Conservation (phyloP, 208 protist genomes). For the Spongospora subterranea region DNA sequence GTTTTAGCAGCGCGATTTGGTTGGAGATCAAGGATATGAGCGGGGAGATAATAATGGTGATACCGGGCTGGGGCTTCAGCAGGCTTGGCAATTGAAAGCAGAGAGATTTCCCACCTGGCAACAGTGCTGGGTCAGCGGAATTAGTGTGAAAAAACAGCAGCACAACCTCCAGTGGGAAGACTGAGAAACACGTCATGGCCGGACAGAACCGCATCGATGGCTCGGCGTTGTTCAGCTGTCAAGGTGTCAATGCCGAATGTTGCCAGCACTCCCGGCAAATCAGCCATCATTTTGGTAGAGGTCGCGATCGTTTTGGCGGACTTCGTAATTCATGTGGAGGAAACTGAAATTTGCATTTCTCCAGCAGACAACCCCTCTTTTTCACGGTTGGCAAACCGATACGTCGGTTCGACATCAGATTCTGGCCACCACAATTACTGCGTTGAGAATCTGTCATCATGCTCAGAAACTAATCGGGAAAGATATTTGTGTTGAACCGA, state of each 20-base stretch:
- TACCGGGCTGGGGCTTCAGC: neutral
- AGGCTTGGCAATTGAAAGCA: slow-evolving; percentile 70
- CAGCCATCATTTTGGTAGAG: no score
- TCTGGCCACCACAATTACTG: no score
- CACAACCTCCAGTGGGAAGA: slow-evolving; percentile 69
- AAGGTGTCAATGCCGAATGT: slow-evolving; percentile 36
- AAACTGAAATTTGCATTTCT: no score
- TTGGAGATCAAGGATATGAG: slow-evolving; percentile 73
- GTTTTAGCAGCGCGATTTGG: slow-evolving; percentile 64
- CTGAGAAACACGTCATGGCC: slow-evolving; percentile 66
- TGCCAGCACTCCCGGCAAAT: neutral
- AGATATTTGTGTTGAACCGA: no score
- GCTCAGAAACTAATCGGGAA: no score
- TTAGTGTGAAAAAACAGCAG: neutral
- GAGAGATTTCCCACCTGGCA: slow-evolving; percentile 66
- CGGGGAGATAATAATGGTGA: slow-evolving; percentile 69
- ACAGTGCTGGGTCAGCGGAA: neutral
- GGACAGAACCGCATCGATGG: slow-evolving; percentile 2
- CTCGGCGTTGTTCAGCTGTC: neutral
- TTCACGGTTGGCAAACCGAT: no score
- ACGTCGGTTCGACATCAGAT: no score
- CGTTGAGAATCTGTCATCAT: no score
- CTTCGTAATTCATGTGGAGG: no score
- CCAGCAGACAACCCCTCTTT: no score
- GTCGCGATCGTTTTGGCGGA: no score